Evolutionary conservation across 208 protist genomes (phyloP), one percentile per base, ranked within the genome.

Genomic region (Leishmania gerbilli): DNA sequence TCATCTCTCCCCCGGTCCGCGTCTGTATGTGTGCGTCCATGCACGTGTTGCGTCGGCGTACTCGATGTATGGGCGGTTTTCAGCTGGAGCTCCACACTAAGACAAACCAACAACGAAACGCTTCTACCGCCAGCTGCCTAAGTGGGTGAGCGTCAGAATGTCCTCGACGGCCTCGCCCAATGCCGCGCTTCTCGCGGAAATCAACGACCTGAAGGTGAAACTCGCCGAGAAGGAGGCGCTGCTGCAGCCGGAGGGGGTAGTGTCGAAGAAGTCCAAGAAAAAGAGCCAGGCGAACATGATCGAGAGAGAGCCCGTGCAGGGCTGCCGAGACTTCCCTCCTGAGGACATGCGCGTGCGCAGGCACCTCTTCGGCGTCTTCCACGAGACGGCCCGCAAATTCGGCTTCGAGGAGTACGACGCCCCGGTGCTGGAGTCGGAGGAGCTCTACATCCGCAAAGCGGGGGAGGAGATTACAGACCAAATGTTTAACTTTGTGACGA

Each of bases 331-430:
- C 92, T 99, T 99, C 80, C 95, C 95, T 31, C 98, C 98, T 3
- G 96, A 98, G 80, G 95, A 98, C 77, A 99, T 99, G 97, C 93
- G 96, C 27, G 40, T 91, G 60, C 92, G 97, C 62, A 93, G 90
- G 71, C 94, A 97, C 91, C 88, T 99, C 51, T 99, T 99, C 84
- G 85, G 84, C 71, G 88, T 91, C 49, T 99, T 99, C 84, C 89
- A 91, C 77, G 86, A 91, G 34, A 92, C 93, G 13, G 95, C 96
- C 27, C 83, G 83, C 37, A 60, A 64, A 45, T 98, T 98, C 86
- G 97, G 95, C 42, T 99, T 99, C 80, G 96, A 98, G 87, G 96
- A 99, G 91, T 99, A 99, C 87, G 98, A 99, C 84, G 97, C 98
- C 49, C 97, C 98, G 15, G 95, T 99, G 37, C 91, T 99, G 15